Evolutionary conservation across 257 asterid species (phyloP).

Genomic region (Penstemon barbatus): DNA sequence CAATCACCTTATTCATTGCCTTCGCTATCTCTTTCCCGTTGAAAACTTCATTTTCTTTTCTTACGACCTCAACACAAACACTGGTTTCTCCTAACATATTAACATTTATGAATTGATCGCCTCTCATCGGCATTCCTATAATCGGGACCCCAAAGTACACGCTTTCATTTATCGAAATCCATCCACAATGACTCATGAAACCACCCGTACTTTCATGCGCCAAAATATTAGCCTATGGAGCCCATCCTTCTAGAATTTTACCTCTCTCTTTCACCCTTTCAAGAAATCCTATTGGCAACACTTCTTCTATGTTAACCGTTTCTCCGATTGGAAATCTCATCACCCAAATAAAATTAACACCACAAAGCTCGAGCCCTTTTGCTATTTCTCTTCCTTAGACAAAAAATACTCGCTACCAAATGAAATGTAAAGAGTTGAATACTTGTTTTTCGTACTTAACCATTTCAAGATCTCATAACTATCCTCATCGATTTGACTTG

Average conservation of each 20-base stretch:
- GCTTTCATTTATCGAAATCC: constrained; percentile 39
- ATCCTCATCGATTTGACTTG: background rate
- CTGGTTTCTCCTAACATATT: constrained; percentile 31
- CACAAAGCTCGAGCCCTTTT: constrained; percentile 36
- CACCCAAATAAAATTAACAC: constrained; percentile 45
- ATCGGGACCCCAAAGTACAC: constrained; percentile 34
- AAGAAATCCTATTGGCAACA: constrained; percentile 33
- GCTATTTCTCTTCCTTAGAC: constrained; percentile 40
- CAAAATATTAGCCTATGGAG: constrained; percentile 36
- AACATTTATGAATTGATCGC: constrained; percentile 36
- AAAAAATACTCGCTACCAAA: constrained; percentile 52
- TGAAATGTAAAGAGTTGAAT: constrained; percentile 42
- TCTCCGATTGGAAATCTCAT: constrained; percentile 30
- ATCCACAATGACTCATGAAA: constrained; percentile 53
- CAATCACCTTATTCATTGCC: constrained; percentile 30
- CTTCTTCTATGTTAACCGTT: background rate
- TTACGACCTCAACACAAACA: constrained; percentile 32
- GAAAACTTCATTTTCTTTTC: constrained; percentile 26
- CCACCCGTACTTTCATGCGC: constrained; percentile 40
- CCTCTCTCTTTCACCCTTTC: constrained; percentile 33
- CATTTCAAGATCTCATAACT: constrained; percentile 32
- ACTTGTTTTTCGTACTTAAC: constrained; percentile 25
- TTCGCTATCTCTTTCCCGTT: constrained; percentile 32
- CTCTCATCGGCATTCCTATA: constrained; percentile 36
- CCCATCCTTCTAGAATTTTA: constrained; percentile 34